Evolutionary conservation across 805 yeast species (phyloP).

Genomic region (Candida tammaniensis): DNA sequence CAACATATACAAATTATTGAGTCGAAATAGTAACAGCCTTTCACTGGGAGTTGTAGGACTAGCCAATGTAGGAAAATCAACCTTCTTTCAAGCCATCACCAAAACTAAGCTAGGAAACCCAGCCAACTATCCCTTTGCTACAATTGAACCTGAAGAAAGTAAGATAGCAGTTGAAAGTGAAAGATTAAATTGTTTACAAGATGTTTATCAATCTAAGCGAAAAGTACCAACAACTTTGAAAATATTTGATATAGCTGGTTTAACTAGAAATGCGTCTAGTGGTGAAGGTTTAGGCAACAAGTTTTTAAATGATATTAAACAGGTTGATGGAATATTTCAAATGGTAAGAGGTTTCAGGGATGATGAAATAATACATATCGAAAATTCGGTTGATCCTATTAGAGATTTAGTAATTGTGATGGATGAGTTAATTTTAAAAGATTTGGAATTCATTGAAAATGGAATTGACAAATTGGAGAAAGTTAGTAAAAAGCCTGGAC

Average conservation of each 20-base stretch:
- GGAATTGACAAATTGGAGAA: constrained; percentile 32
- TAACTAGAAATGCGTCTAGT: constrained; percentile 92
- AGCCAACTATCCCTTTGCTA: constrained; percentile 97
- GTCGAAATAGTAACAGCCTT: constrained; percentile 62
- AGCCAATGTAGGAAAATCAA: constrained; percentile 94
- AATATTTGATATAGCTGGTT: constrained; percentile 95
- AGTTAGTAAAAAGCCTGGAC: constrained; percentile 27
- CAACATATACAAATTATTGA: constrained; percentile 33
- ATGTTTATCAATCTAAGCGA: constrained; percentile 76
- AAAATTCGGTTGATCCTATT: constrained; percentile 51
- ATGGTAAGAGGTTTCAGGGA: constrained; percentile 97
- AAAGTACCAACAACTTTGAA: constrained; percentile 91
- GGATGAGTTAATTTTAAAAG: constrained; percentile 61
- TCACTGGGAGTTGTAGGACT: constrained; percentile 86
- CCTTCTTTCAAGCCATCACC: constrained; percentile 96
- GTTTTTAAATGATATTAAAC: constrained; percentile 92
- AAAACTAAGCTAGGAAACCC: constrained; percentile 92
- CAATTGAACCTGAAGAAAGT: constrained; percentile 98
- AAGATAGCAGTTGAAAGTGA: constrained; percentile 91
- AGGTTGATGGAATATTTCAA: constrained; percentile 97
- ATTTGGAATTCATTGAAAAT: constrained; percentile 60
- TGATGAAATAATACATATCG: constrained; percentile 92
- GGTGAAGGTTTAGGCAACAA: constrained; percentile 99
- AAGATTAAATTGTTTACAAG: constrained; percentile 74
- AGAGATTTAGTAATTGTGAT: constrained; percentile 61